phyloP scores from a whole-genome alignment of 805 yeast genomes.

The Yarrowia keelungensis region DNA sequence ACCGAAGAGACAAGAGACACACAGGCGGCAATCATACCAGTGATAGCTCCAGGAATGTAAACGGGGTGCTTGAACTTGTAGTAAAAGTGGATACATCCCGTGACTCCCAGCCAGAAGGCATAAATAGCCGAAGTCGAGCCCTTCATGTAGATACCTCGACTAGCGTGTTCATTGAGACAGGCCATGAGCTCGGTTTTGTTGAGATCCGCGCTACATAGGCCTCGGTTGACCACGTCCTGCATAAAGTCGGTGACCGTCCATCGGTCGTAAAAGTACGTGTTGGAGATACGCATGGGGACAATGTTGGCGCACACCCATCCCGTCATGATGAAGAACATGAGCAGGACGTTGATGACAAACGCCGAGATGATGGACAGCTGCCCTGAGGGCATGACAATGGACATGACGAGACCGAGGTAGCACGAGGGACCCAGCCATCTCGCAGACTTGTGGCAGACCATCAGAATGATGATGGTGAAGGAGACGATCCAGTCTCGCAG shows the following conservation, averaged over 20 bases:
- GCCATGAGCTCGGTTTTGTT: not conserved
- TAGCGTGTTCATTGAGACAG: not conserved
- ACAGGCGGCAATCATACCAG: conserved; percentile 44
- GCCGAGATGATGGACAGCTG: conserved; percentile 22
- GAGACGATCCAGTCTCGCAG: conserved; percentile 14
- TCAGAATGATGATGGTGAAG: conserved; percentile 14
- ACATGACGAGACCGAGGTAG: conserved; percentile 18
- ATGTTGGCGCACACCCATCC: conserved; percentile 39
- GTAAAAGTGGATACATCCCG: conserved; percentile 20
- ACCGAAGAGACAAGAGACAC: conserved; percentile 41
- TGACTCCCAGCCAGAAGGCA: conserved; percentile 26
- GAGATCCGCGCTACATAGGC: conserved; percentile 32
- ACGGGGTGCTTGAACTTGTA: conserved; percentile 40
- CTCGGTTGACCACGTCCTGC: conserved; percentile 15
- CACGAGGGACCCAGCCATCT: conserved; percentile 32
- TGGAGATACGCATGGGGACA: conserved; percentile 22
- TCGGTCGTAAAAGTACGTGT: conserved; percentile 27
- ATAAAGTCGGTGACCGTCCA: conserved; percentile 42
- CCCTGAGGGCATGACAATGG: conserved; percentile 29
- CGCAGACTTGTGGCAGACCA: not conserved
- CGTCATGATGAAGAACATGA: conserved; percentile 24
- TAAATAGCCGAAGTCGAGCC: conserved; percentile 1
- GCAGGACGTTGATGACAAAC: conserved; percentile 22
- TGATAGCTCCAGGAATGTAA: conserved; percentile 44
- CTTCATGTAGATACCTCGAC: conserved; percentile 10